Base-by-base conservation (phyloP, 768 basidiomycete species). In the Austroboletus festivus region DNA sequence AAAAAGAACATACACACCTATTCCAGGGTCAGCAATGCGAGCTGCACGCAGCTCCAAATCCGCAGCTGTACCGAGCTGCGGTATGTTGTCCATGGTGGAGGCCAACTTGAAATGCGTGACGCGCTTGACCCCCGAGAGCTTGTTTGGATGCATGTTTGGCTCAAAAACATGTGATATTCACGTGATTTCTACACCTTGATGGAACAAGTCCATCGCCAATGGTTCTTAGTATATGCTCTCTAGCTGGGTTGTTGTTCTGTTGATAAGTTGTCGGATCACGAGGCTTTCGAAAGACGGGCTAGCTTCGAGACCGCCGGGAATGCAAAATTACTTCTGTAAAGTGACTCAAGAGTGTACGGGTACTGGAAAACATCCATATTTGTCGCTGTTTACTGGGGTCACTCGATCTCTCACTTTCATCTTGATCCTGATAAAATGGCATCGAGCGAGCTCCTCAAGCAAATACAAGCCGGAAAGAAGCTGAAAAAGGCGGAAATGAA, bases 401-500 rank as follows among this genome's bases (percentile, higher is more conserved):
- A n/a, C n/a, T n/a, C n/a, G n/a, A n/a, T n/a, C n/a, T n/a, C n/a
- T n/a, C n/a, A n/a, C n/a, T 13, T 24, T 43, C 30, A 18, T n/a
- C 23, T 33, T n/a, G n/a, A n/a, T n/a, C n/a, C n/a, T n/a, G n/a
- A n/a, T 9, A 5, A 31, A 18, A 89, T 90, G 88, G 85, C 85
- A 5, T 85, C 83, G 26, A 77, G 77, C 58, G 89, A 86, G 54
- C 77, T 93, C 35, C 69, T 93, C 51, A 79, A 83, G 51, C 82
- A 88, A 59, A 93, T 93, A 33, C 90, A 93, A 68, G 78, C 84
- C 0, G 92, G 93, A 23, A 92, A 79, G 69, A 78, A 49, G 49
- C 75, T 96, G 46, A 93, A 85, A 73, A 95, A 93, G 67, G 71
- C 88, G 4, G 77, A 79, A 47, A 95, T 90, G 3, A 78, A 84